These are phyloP conservation scores for Pelargonium citronellum DNA, from an alignment of 441 rosid genomes.

Conservation along the genomic window DNA sequence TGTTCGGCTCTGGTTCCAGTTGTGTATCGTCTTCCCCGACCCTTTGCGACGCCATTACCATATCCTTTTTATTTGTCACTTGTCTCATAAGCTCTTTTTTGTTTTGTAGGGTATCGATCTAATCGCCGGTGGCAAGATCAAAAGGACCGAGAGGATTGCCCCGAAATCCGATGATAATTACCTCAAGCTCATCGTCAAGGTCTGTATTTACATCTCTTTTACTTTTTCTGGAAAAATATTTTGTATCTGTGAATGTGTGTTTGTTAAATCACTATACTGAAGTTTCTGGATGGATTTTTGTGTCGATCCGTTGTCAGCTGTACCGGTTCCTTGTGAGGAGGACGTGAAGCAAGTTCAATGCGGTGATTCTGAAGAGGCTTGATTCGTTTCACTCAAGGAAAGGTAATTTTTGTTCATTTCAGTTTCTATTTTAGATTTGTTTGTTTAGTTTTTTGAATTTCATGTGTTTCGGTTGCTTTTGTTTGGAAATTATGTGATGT, in stretches of 20 bases:
- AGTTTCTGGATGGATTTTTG: not conserved
- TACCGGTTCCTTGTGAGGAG: slow-evolving; percentile 54
- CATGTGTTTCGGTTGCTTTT: too few species aligned
- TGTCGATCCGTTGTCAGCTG: slow-evolving; percentile 23
- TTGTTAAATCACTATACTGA: not conserved
- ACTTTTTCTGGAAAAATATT: not conserved
- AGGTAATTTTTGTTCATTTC: slow-evolving; percentile 24
- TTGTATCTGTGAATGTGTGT: not conserved
- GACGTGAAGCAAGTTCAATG: slow-evolving; percentile 48
- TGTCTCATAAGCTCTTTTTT: not conserved
- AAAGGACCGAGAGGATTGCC: slow-evolving; percentile 63
- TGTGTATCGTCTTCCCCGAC: not conserved
- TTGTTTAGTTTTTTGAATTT: too few species aligned
- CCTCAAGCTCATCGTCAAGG: slow-evolving; percentile 71
- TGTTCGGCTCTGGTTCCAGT: too few species aligned
- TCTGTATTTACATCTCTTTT: slow-evolving; percentile 6
- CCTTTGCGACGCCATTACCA: not conserved
- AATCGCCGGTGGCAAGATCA: slow-evolving; percentile 68
- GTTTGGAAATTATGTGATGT: too few species aligned
- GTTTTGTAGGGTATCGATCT: slow-evolving; percentile 56
- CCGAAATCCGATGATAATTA: slow-evolving; percentile 67
- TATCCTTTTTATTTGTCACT: not conserved
- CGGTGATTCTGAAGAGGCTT: slow-evolving; percentile 44
- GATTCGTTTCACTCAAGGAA: slow-evolving; percentile 32
- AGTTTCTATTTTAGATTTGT: too few species aligned